These are phyloP conservation scores for Daldinia loculata DNA, from an alignment of 495 filamentous ascomycete genomes.

Conservation along the genomic window DNA sequence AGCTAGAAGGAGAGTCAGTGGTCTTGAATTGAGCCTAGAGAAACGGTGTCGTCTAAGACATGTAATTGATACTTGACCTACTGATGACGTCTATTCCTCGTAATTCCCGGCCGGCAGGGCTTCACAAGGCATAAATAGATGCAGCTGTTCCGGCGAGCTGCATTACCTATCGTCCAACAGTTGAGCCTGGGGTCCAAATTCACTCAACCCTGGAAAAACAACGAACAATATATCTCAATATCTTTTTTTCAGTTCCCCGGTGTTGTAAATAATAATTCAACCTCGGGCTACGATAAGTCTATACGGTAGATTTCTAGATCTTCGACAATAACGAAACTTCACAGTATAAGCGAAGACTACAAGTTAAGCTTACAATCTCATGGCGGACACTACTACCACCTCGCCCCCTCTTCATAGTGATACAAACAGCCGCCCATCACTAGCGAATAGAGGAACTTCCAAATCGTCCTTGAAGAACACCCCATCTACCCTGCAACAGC, in stretches of 20 bases:
- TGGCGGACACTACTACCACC: slow-evolving; percentile 12
- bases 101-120: not conserved
- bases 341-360: not conserved
- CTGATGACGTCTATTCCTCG: not conserved
- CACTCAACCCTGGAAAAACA: not conserved
- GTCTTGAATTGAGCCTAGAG: not conserved
- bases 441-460: not conserved
- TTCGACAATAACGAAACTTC: not conserved
- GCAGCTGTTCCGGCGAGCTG: not conserved
- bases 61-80: not conserved
- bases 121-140: not conserved
- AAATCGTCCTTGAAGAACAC: slow-evolving; percentile 12
- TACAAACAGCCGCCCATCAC: not conserved
- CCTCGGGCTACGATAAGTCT: not conserved
- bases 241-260: not conserved
- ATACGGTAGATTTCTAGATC: not conserved
- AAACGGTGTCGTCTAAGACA: not conserved
- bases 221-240: not conserved
- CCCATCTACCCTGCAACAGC: slow-evolving; percentile 54
- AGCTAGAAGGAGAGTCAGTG: not conserved
- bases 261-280: not conserved
- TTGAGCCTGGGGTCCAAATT: not conserved
- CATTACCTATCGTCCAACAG: not conserved
- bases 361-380: not conserved
- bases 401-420: slow-evolving; percentile 1